phyloP scores from a whole-genome alignment of 2,329 filamentous ascomycete species.

The Alternaria atra region DNA sequence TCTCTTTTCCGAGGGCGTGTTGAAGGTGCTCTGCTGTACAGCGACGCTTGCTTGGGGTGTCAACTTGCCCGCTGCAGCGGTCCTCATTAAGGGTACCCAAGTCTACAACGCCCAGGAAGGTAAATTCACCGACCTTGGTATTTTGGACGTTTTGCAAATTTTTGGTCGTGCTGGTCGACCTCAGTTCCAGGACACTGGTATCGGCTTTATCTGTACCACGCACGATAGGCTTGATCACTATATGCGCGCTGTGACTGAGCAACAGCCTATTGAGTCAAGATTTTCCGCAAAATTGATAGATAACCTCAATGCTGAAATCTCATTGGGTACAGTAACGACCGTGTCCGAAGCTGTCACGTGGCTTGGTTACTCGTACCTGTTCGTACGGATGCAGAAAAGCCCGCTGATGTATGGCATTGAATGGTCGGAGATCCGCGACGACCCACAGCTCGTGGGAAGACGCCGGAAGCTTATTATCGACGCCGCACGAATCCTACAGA shows the following conservation, averaged over 20 bases:
- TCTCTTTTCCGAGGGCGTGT: conserved; percentile 87
- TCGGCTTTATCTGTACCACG: conserved; percentile 97
- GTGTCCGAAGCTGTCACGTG: conserved; percentile 93
- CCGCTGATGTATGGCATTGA: conserved; percentile 94
- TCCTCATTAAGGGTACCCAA: conserved; percentile 97
- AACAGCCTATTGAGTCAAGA: conserved; percentile 96
- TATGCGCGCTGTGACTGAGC: conserved; percentile 89
- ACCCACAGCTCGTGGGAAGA: conserved; percentile 85
- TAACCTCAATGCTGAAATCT: conserved; percentile 94
- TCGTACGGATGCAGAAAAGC: conserved; percentile 94
- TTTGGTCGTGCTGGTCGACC: conserved; percentile 98
- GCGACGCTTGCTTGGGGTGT: conserved; percentile 98
- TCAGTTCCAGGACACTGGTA: conserved; percentile 96
- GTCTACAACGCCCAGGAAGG: conserved; percentile 96
- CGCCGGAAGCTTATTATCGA: conserved; percentile 87
- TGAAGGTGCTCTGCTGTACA: conserved; percentile 97
- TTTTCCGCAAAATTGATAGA: conserved; percentile 95
- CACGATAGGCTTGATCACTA: conserved; percentile 95
- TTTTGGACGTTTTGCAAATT: conserved; percentile 95
- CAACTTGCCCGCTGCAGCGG: conserved; percentile 94
- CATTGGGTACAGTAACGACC: conserved; percentile 92
- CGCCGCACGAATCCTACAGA: conserved; percentile 84
- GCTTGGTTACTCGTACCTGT: conserved; percentile 97
- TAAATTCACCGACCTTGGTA: conserved; percentile 95
- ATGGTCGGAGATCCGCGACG: conserved; percentile 87